A percentile compares a stretch with the other conserved stretches of the same genome.
These are phyloP conservation scores for Xylaria curta DNA, from an alignment of 495 filamentous ascomycete genomes.

Conservation along the genomic window DNA sequence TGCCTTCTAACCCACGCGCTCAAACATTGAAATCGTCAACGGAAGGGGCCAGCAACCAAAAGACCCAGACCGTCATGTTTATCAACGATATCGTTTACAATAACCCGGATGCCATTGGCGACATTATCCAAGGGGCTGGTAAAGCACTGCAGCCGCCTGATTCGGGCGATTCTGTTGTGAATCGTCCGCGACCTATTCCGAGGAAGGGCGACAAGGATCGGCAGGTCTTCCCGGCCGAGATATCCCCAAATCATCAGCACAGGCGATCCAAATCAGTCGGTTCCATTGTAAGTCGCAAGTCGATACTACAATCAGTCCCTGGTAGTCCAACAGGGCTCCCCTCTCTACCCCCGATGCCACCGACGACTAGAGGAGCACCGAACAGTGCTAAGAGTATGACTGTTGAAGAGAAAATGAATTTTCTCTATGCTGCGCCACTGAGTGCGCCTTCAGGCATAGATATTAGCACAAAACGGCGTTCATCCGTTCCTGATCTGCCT, in stretches of 20 bases:
- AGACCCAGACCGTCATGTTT: constrained; percentile 58
- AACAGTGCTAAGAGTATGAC: constrained; percentile 62
- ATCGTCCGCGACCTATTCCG: constrained; percentile 60
- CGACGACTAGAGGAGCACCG: constrained; percentile 41
- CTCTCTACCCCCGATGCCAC: constrained; percentile 54
- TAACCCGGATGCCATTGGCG: constrained; percentile 51
- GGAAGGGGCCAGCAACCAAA: constrained; percentile 38
- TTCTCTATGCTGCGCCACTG: constrained; percentile 53
- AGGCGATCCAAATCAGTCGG: constrained; percentile 53
- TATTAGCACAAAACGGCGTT: constrained; percentile 39
- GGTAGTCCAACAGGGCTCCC: constrained; percentile 58
- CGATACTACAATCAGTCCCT: constrained; percentile 48
- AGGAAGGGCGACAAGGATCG: constrained; percentile 49
- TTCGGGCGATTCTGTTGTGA: constrained; percentile 49
- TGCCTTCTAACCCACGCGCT: constrained; percentile 58
- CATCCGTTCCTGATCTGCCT: constrained; percentile 52
- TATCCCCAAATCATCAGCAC: constrained; percentile 43
- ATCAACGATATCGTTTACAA: constrained; percentile 60
- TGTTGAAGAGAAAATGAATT: constrained; percentile 57
- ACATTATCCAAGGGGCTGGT: constrained; percentile 50
- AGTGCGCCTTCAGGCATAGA: constrained; percentile 36
- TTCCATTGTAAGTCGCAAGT: constrained; percentile 50
- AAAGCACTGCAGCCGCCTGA: constrained; percentile 38
- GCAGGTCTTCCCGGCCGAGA: constrained; percentile 50
- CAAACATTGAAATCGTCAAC: constrained; percentile 44